Base-by-base conservation (phyloP, 495 filamentous ascomycete genomes). In the Penicillium roqueforti region DNA sequence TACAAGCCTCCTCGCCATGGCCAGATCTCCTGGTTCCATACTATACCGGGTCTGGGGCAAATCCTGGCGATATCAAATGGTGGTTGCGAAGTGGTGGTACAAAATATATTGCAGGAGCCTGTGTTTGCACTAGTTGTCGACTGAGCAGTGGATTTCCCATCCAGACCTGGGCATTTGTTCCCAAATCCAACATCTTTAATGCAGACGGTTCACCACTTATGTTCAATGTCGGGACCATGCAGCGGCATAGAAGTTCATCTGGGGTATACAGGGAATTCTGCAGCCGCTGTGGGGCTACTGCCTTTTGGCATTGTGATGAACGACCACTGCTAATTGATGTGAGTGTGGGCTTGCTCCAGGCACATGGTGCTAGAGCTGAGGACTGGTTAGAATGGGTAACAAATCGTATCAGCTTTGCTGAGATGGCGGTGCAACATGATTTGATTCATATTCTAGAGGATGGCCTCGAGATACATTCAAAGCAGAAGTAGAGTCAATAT, bases 111-210 rank as follows among this genome's bases (percentile, higher is more conserved):
- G 80, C 83, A 8, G 85, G 84, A 4, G 78, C 79, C n/a, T 89
- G 87, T 62, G 75, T 76, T 0, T 89, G 87, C 65, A 68, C 62
- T 4, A 80, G 80, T 3, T 91, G 87, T 66, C 80, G 86, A 23
- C 65, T 81, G 9, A 66, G 71, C 4, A 79, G 79, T 4, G 87
- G 87, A 3, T 85, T 83, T 61, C 85, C 88, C 42, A 79, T 86
- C 46, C 83, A 87, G 55, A 65, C 76, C 8, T 91, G 87, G 85
- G 76, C 82, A 0, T 89, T 88, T 54, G 67, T 88, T 14, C 85
- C 85, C 4, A 77, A 76, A 45, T 64, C 67, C 8, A 85, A 87
- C 56, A 82, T 89, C 54, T 68, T 71, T 47, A 71, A 83, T 26
- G 48, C 55, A 10, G 51, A 70, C 48, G 23, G 63, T 52, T 59